Conservation (phyloP, 306 rosid species). For the Prunus campanulata region DNA sequence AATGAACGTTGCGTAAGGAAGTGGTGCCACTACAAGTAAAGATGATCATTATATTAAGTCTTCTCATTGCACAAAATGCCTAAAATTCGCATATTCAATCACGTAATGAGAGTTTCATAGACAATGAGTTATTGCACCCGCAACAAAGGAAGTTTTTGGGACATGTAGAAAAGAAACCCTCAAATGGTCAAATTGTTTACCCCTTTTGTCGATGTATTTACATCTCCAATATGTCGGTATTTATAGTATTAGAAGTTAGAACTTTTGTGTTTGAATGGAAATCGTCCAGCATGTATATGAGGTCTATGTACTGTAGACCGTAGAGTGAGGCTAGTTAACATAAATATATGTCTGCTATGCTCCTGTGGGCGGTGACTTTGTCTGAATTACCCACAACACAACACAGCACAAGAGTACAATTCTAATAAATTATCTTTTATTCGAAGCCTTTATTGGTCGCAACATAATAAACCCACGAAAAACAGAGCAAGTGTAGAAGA, state of each 20-base stretch:
- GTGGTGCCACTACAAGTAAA: too few relatives aligned
- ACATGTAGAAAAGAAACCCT: not conserved
- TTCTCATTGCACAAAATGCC: too few relatives aligned
- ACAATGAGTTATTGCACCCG: too few relatives aligned
- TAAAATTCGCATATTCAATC: too few relatives aligned
- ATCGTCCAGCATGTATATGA: not conserved
- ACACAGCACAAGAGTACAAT: not conserved
- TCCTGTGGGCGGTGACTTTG: not conserved
- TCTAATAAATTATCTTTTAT: not conserved
- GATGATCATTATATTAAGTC: too few relatives aligned
- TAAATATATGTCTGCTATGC: not conserved
- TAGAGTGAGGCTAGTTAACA: too few relatives aligned
- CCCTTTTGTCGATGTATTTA: not conserved
- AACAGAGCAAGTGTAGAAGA: conserved; percentile 3
- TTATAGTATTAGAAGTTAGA: not conserved
- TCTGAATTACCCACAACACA: conserved; percentile 11
- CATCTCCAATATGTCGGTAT: not conserved
- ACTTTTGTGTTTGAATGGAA: not conserved
- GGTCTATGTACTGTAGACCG: not conserved
- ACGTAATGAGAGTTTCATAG: too few relatives aligned
- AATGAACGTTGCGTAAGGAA: too few relatives aligned
- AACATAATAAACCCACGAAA: not conserved
- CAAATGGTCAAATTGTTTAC: not conserved
- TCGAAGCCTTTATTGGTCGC: not conserved
- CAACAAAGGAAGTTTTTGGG: too few relatives aligned